Evolutionary conservation across 257 asterid genomes (phyloP), one percentile per base, ranked within the genome.

Genomic region (Perilla frutescens): DNA sequence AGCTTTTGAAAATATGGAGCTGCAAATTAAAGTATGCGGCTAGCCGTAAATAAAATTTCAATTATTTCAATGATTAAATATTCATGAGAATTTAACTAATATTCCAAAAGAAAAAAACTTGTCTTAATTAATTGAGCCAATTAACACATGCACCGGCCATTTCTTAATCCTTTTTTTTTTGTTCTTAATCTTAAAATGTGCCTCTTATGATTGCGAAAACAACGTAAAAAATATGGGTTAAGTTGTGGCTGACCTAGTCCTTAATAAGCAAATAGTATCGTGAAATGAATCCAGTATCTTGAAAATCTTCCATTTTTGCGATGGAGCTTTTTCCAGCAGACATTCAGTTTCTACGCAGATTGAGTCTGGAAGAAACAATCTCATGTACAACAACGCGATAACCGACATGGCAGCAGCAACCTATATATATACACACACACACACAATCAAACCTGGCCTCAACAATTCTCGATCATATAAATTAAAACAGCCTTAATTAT

Each of bases 1-100:
- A 7, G 87, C 97, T 71, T 84, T 87, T 39, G 91, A 71, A 77
- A 93, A 87, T 3, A 88, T 85, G 4, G 90, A 79, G 82, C 98
- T 91, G 90, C 79, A 81, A 20, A 20, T 20, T 20, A 20, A 20
- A 20, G 26, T 1, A 20, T 20, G 26, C 26, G 1, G 26, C 26
- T 20, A 20, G 26, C 26, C 26, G 1, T 20, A 20, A 20, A 20
- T 20, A 20, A 20, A 20, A 20, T 20, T 20, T 20, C 26, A 20
- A 20, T 20, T 20, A 20, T 20, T 20, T 20, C 26, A 20, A 20
- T 1, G 0, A 20, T 20, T 20, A 20, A 20, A 20, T 20, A 20
- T 20, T 20, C 26, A 20, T 20, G 26, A 20, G 26, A 20, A 20
- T 20, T 20, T 20, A 20, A 20, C 0, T 20, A 20, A 0, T 20